These are phyloP conservation scores for Pleurotus tuoliensis DNA, from an alignment of 768 basidiomycete species.

Conservation along the genomic window DNA sequence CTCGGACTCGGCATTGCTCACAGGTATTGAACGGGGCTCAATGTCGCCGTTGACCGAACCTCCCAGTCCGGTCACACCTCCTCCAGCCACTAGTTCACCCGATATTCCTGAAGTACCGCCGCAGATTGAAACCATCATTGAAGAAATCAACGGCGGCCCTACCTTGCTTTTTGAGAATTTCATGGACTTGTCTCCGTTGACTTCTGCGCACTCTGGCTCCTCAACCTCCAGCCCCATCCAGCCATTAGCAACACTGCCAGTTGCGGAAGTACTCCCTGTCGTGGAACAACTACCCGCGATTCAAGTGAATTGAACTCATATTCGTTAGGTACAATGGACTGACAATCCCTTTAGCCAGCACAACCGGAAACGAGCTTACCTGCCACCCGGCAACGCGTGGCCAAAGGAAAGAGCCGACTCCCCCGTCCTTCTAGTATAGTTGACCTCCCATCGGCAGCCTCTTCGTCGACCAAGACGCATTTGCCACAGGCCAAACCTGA, in stretches of 20 bases:
- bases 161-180: background rate
- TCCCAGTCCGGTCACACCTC: slow-evolving; percentile 6
- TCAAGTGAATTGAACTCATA: no score
- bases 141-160: background rate
- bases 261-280: background rate
- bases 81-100: slow-evolving; percentile 6
- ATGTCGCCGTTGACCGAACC: slow-evolving; percentile 19
- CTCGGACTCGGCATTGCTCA: slow-evolving; percentile 20
- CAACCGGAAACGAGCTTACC: background rate
- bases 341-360: background rate
- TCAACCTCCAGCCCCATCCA: background rate
- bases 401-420: slow-evolving; percentile 2
- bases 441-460: background rate
- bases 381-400: background rate
- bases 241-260: background rate
- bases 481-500: background rate
- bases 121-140: background rate
- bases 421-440: slow-evolving; percentile 4
- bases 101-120: background rate
- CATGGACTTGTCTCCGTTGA: background rate
- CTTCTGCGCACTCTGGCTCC: background rate
- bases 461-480: background rate
- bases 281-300: background rate
- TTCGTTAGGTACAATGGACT: no score
- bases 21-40: slow-evolving; percentile 16